phyloP scores from a whole-genome alignment of 1,139 yeast genomes.

The Candida dubliniensis region DNA sequence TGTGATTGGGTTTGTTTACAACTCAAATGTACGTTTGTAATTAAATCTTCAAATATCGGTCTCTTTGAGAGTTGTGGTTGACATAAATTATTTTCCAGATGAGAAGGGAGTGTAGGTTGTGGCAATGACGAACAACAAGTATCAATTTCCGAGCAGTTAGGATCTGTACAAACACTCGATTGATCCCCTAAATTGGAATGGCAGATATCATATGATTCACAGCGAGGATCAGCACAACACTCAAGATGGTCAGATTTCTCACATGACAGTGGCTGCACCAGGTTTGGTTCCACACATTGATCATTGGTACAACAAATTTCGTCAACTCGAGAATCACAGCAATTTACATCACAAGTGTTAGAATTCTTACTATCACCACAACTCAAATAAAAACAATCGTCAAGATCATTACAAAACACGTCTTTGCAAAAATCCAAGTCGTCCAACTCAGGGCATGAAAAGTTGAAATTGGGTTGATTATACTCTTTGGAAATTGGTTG shows the following conservation, averaged over 20 bases:
- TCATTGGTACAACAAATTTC: constrained; percentile 21
- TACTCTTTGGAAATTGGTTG: background rate
- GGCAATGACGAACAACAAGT: constrained; percentile 6
- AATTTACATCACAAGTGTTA: constrained; percentile 14
- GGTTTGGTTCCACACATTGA: constrained; percentile 3
- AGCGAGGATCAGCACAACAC: constrained; percentile 20
- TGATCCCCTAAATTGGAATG: background rate
- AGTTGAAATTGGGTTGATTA: background rate
- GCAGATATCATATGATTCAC: constrained; percentile 7
- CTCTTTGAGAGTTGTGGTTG: constrained; percentile 17
- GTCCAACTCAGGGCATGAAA: constrained; percentile 31
- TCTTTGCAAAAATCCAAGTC: constrained; percentile 38
- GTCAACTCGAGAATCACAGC: constrained; percentile 16
- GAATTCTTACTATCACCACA: constrained; percentile 23
- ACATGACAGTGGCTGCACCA: background rate
- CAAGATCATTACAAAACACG: constrained; percentile 45
- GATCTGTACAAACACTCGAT: constrained; percentile 19
- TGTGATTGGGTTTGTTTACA: constrained; percentile 14
- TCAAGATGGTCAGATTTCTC: constrained; percentile 4
- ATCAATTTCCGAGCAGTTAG: constrained; percentile 16
- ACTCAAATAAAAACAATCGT: constrained; percentile 43
- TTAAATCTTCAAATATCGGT: constrained; percentile 36
- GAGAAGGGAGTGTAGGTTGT: constrained; percentile 2
- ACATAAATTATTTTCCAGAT: constrained; percentile 31
- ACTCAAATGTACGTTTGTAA: constrained; percentile 33